Conservation (phyloP, 148 eudicot genomes). For the Arbutus unedo region DNA sequence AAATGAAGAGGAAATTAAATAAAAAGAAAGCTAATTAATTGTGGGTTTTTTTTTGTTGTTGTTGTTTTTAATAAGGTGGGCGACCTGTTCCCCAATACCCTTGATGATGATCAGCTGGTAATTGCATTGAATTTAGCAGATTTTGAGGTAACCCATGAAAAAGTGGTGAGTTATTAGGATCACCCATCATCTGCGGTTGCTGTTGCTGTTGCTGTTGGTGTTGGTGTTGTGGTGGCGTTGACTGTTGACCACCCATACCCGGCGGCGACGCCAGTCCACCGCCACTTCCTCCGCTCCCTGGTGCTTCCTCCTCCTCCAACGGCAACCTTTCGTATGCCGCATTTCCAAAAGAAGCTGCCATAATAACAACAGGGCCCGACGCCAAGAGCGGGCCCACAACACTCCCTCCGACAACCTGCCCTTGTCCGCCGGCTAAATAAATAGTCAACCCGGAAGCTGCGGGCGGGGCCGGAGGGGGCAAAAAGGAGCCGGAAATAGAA, state of each 20-base stretch:
- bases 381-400: slow-evolving; percentile 54
- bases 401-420: slow-evolving; percentile 58
- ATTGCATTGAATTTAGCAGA: slow-evolving; percentile 34
- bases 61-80: slow-evolving; percentile 29
- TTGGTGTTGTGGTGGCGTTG: slow-evolving; percentile 1
- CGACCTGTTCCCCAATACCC: slow-evolving; percentile 44
- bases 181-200: slow-evolving; percentile 23
- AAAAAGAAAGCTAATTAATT: neutral
- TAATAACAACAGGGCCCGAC: slow-evolving; percentile 55
- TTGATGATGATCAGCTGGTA: slow-evolving; percentile 25
- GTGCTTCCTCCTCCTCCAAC: slow-evolving; percentile 45
- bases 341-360: slow-evolving; percentile 59
- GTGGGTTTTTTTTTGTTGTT: neutral
- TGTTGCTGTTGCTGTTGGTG: slow-evolving; percentile 22
- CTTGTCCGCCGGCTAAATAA: slow-evolving; percentile 58
- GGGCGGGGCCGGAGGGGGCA: slow-evolving; percentile 62
- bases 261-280: slow-evolving; percentile 35
- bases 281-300: slow-evolving; percentile 9
- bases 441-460: slow-evolving; percentile 52
- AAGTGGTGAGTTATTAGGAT: slow-evolving; percentile 24
- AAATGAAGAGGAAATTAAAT: neutral
- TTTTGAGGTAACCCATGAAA: slow-evolving; percentile 39
- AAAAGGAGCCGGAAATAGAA: slow-evolving; percentile 46
- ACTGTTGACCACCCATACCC: slow-evolving; percentile 17
- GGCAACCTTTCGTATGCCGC: slow-evolving; percentile 67